Evolutionary conservation across 1,284 basidiomycete species (phyloP), one percentile per base, ranked within the genome.

Genomic region (Lentinus polychrous): DNA sequence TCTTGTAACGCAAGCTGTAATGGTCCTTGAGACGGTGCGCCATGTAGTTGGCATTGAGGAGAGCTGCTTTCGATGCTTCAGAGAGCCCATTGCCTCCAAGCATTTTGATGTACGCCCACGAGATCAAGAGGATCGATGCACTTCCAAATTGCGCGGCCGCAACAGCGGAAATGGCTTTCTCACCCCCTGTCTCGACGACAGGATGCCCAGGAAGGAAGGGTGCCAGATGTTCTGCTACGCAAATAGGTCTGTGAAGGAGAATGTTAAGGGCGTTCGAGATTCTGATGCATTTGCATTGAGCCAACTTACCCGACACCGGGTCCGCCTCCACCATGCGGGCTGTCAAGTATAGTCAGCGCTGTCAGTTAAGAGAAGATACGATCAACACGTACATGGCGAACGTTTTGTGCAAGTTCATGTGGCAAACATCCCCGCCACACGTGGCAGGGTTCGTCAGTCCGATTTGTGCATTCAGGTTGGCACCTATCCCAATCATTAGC

Each of bases 41-140:
- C 76, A 98, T 96, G 68, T 99, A 99, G 70, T 99, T 99, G 49
- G 95, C 95, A 60, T 87, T 96, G 44, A 99, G 78, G 23, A 99
- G 76, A 1, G 95, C 91, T 24, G 91, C 72, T 61, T 89, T 89
- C 8, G 94, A 91, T 2, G 92, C 85, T 55, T 91, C 78, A 36
- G 83, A 81, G 37, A 99, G 78, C 14, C 94, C 95, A 49, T 79
- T 70, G 18, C 94, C 94, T 31, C 95, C 95, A 27, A 98, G 83
- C 95, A 98, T 97, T 74, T 91, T 93, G 74, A 94, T 90, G 67
- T 94, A 94, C 14, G 93, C 91, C 95, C 95, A 99, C 1, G 95
- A 97, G 64, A 99, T 98, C 53, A 95, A 79, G 46, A 94, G 83
- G 61, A 99, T 94, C 8, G 91, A 94, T 0, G 95, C 92, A 54